Evolutionary conservation across 2,329 filamentous ascomycete species (phyloP).

Genomic region (Curvularia sp.): DNA sequence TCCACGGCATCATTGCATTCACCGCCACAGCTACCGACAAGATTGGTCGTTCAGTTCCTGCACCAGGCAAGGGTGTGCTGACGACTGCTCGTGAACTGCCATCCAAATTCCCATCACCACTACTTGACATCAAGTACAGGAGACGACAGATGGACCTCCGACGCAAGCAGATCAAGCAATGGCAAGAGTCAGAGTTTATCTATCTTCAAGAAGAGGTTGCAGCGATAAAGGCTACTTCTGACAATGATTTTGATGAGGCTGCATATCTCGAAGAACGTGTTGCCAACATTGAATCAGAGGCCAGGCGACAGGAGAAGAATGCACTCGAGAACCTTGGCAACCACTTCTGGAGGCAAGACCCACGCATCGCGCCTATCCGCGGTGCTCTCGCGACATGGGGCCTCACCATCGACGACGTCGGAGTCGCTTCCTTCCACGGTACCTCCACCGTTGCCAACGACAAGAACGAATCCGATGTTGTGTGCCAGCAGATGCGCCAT

Average conservation of each 20-base stretch:
- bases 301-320: slow-evolving; percentile 88
- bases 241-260: slow-evolving; percentile 75
- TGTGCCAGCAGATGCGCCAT: slow-evolving; percentile 95
- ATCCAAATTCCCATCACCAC: slow-evolving; percentile 91
- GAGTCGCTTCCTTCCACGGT: slow-evolving; percentile 96
- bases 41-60: slow-evolving; percentile 96
- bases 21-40: slow-evolving; percentile 98
- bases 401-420: slow-evolving; percentile 94
- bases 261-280: slow-evolving; percentile 88
- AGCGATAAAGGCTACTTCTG: slow-evolving; percentile 78
- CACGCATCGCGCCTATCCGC: slow-evolving; percentile 91
- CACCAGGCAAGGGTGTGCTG: slow-evolving; percentile 94
- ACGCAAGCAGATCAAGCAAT: slow-evolving; percentile 92
- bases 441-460: slow-evolving; percentile 98
- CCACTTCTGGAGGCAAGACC: slow-evolving; percentile 98
- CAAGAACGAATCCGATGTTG: slow-evolving; percentile 98
- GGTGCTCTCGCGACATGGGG: slow-evolving; percentile 98
- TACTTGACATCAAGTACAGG: slow-evolving; percentile 97
- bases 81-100: slow-evolving; percentile 91
- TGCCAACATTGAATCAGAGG: slow-evolving; percentile 85
- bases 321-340: slow-evolving; percentile 92
- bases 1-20: slow-evolving; percentile 91
- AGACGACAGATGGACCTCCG: slow-evolving; percentile 93
- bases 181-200: slow-evolving; percentile 93
- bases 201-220: slow-evolving; percentile 92